Percentiles rank a stretch among this genome's conserved stretches.
Conservation (phyloP, 2,329 filamentous ascomycete species). For the Calonectria pseudoturangicola region DNA sequence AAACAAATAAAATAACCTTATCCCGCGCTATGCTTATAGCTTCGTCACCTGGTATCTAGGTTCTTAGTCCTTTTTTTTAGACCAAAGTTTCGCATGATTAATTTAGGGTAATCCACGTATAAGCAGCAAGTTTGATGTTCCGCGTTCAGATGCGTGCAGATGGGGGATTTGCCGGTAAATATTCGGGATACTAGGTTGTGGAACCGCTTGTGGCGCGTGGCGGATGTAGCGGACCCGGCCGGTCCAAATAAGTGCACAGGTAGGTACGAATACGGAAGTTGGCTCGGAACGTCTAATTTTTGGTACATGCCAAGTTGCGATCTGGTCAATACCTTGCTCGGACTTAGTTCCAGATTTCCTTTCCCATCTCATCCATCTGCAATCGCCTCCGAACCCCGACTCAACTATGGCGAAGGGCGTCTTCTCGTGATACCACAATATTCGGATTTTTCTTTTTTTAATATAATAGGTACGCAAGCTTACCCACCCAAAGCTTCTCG, state of each 20-base stretch:
- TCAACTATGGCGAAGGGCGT: constrained; percentile 49
- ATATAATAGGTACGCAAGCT: constrained; percentile 53
- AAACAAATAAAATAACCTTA: constrained; percentile 6
- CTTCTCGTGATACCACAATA: constrained; percentile 42
- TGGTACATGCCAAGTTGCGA: constrained; percentile 56
- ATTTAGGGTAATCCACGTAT: constrained; percentile 33
- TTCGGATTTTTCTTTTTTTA: constrained; percentile 51
- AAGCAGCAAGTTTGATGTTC: constrained; percentile 2
- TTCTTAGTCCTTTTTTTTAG: constrained; percentile 2
- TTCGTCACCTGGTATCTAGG: neutral
- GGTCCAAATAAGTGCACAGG: constrained; percentile 40
- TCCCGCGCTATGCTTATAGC: constrained; percentile 8
- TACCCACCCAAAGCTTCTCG: constrained; percentile 8
- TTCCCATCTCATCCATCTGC: constrained; percentile 48
- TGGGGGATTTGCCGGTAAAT: constrained; percentile 46
- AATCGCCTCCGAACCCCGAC: constrained; percentile 27
- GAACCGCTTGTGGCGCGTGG: constrained; percentile 40
- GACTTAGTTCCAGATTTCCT: constrained; percentile 47
- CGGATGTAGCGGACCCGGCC: constrained; percentile 41
- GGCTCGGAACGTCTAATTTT: constrained; percentile 48
- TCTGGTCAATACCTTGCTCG: constrained; percentile 51
- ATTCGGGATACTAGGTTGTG: constrained; percentile 37
- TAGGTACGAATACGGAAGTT: constrained; percentile 46
- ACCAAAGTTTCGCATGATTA: constrained; percentile 18
- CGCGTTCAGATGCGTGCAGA: constrained; percentile 32